Conservation (phyloP, 2,329 filamentous ascomycete genomes). For the Sodiomyces alkalinus region DNA sequence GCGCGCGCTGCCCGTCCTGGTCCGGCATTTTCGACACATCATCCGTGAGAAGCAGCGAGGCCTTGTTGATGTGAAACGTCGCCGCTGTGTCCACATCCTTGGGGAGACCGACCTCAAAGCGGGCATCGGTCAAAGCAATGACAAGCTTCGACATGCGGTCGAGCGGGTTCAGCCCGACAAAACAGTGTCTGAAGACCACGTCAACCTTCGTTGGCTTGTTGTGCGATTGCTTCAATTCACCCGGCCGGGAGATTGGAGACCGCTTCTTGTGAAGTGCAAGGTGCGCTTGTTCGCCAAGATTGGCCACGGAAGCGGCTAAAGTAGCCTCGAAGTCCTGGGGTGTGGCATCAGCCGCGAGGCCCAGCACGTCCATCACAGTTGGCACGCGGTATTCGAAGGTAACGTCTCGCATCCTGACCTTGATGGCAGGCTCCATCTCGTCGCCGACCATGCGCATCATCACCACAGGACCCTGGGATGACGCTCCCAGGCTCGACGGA, state of each 20-base stretch:
- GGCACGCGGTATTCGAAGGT: conserved; percentile 81
- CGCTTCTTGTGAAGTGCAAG: conserved; percentile 20
- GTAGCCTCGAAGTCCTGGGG: conserved; percentile 60
- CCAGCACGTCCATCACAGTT: conserved; percentile 66
- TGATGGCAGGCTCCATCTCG: conserved; percentile 83
- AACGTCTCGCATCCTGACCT: conserved; percentile 72
- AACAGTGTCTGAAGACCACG: conserved; percentile 64
- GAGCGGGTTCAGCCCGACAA: conserved; percentile 72
- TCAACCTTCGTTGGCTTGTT: conserved; percentile 51
- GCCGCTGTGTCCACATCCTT: conserved; percentile 49
- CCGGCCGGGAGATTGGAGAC: conserved; percentile 1
- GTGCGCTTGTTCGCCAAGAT: conserved; percentile 51
- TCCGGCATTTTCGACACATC: conserved; percentile 32
- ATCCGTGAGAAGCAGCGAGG: conserved; percentile 71
- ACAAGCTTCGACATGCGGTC: conserved; percentile 60
- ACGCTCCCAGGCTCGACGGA: conserved; percentile 10
- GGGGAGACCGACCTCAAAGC: conserved; percentile 51
- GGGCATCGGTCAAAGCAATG: conserved; percentile 64
- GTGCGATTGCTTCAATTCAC: conserved; percentile 10
- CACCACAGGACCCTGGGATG: conserved; percentile 39
- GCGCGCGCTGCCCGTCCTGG: neutral
- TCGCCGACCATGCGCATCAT: conserved; percentile 88
- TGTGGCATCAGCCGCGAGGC: conserved; percentile 49
- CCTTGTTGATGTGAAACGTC: conserved; percentile 58
- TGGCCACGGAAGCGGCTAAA: conserved; percentile 67